Evolutionary conservation across 2,329 filamentous ascomycete genomes (phyloP).

Genomic region (Stachybotrys echinatus): DNA sequence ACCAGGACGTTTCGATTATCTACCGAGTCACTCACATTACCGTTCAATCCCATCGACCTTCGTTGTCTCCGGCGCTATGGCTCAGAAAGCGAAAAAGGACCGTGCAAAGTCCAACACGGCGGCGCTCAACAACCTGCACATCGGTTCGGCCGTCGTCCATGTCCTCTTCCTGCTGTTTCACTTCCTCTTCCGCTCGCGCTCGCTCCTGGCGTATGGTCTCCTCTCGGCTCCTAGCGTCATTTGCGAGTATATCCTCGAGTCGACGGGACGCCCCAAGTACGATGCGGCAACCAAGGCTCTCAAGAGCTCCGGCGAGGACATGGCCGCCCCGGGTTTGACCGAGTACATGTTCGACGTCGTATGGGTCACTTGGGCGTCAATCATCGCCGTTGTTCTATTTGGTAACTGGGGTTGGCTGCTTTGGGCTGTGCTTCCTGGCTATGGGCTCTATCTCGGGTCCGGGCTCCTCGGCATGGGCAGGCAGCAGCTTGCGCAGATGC

Average conservation of each 20-base stretch:
- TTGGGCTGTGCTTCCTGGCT: conserved; percentile 51
- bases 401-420: conserved; percentile 70
- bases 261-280: conserved; percentile 72
- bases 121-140: conserved; percentile 75
- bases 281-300: conserved; percentile 60
- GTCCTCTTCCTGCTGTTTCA: conserved; percentile 68
- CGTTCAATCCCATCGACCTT: not conserved
- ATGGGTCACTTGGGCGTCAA: conserved; percentile 85
- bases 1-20: no score
- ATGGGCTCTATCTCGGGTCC: conserved; percentile 48
- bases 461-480: conserved; percentile 49
- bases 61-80: conserved; percentile 42
- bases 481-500: conserved; percentile 45
- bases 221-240: conserved; percentile 69
- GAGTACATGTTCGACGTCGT: conserved; percentile 98
- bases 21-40: no score
- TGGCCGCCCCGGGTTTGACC: conserved; percentile 80
- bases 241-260: conserved; percentile 83
- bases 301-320: conserved; percentile 76
- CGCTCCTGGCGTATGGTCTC: conserved; percentile 62
- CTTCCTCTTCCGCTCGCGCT: conserved; percentile 60
- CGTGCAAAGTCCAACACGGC: conserved; percentile 72
- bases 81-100: conserved; percentile 60
- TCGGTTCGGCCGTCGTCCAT: conserved; percentile 69
- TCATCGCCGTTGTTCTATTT: conserved; percentile 66